Evolutionary conservation across 352 stramenopile species (phyloP).

Genomic region (Phytophthora sp.): DNA sequence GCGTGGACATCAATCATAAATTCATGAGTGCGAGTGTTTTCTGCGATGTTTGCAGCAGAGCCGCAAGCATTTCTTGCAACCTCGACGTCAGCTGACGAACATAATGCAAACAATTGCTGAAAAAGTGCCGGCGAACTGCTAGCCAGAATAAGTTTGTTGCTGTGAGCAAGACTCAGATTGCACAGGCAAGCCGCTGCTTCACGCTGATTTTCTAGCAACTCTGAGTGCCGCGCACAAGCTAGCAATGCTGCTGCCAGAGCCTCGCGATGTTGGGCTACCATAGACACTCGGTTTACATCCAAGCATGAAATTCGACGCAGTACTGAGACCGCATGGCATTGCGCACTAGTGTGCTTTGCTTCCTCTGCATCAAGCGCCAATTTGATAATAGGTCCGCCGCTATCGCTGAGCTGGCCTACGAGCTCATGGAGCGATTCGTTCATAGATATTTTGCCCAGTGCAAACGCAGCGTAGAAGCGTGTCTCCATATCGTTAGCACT

Average conservation of each 20-base stretch:
- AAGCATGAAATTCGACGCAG: conserved; percentile 87
- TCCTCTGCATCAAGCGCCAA: conserved; percentile 64
- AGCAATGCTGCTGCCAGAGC: conserved; percentile 63
- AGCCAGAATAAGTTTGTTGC: conserved; percentile 83
- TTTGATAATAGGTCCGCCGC: conserved; percentile 52
- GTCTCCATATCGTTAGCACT: conserved; percentile 86
- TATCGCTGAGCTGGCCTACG: conserved; percentile 61
- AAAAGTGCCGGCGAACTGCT: conserved; percentile 49
- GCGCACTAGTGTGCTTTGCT: conserved; percentile 52
- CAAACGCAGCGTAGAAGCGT: conserved; percentile 93
- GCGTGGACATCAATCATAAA: conserved; percentile 85
- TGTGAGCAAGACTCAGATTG: conserved; percentile 77
- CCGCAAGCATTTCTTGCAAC: conserved; percentile 92
- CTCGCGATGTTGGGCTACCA: conserved; percentile 66
- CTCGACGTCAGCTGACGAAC: conserved; percentile 88
- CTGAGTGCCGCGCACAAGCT: conserved; percentile 34
- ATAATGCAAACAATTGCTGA: conserved; percentile 73
- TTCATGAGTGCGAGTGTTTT: conserved; percentile 86
- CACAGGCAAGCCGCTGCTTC: conserved; percentile 91
- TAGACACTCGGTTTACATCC: conserved; percentile 84
- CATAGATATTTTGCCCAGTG: conserved; percentile 93
- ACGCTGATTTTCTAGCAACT: conserved; percentile 86
- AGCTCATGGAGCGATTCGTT: conserved; percentile 73
- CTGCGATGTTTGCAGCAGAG: conserved; percentile 91
- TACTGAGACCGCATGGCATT: conserved; percentile 92